Evolutionary conservation across 495 filamentous ascomycete species (phyloP).

Genomic region (Recurvomyces mirabilis): DNA sequence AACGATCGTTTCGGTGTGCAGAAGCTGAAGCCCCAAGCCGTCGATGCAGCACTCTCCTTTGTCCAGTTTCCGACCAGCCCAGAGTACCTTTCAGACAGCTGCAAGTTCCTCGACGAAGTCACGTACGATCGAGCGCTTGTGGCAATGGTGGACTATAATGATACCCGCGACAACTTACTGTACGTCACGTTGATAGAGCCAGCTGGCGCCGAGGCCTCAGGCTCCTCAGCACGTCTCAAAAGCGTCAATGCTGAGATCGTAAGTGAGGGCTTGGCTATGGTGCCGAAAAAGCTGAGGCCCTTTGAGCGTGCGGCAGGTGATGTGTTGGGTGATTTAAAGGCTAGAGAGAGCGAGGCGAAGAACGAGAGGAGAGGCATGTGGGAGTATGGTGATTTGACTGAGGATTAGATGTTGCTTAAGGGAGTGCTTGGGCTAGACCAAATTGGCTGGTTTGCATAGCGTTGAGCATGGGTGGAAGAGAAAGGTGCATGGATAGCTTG

Average conservation of each 20-base stretch:
- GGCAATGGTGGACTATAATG: constrained; percentile 74
- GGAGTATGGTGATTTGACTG: constrained; percentile 94
- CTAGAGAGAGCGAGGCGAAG: constrained; percentile 65
- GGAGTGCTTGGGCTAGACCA: too few species aligned
- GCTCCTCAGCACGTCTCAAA: constrained; percentile 38
- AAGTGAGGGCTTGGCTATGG: constrained; percentile 74
- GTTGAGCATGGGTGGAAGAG: too few species aligned
- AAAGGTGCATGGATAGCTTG: too few species aligned
- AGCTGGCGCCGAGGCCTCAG: constrained; percentile 40
- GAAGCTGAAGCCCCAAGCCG: constrained; percentile 75
- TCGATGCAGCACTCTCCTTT: constrained; percentile 79
- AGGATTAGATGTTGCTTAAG: too few species aligned
- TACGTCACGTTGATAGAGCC: constrained; percentile 83
- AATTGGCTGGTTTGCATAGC: too few species aligned
- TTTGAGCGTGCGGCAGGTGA: constrained; percentile 73
- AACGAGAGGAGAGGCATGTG: constrained; percentile 71
- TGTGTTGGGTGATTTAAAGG: constrained; percentile 54
- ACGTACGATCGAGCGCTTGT: constrained; percentile 61
- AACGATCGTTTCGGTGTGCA: constrained; percentile 65
- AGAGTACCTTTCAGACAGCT: constrained; percentile 72
- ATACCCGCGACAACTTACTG: constrained; percentile 52
- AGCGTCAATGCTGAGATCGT: constrained; percentile 82
- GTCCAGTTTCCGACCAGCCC: constrained; percentile 66
- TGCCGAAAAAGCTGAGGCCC: constrained; percentile 73
- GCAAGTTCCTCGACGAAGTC: constrained; percentile 55